Percentiles rank a stretch among this genome's conserved stretches.
Evolutionary conservation across 2,329 filamentous ascomycete species (phyloP).

Genomic region (Penicillium capsulatum): DNA sequence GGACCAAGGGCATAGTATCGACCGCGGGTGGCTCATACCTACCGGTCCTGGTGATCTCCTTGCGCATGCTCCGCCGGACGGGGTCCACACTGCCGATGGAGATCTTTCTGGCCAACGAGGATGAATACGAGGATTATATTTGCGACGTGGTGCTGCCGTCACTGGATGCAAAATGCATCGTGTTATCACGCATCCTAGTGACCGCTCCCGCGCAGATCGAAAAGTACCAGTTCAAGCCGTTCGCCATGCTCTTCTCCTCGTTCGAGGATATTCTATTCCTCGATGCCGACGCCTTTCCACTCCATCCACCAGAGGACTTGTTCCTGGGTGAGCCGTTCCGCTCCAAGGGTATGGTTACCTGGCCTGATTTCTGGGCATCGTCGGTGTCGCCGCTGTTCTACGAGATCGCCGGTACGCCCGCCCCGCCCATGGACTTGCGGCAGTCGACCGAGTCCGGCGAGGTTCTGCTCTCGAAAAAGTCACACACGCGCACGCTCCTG

Average conservation of each 20-base stretch:
- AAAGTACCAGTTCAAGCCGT: constrained; percentile 48
- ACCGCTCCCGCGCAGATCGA: constrained; percentile 32
- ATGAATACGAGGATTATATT: constrained; percentile 42
- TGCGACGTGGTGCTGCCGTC: constrained; percentile 44
- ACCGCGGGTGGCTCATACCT: constrained; percentile 44
- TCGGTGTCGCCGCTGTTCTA: constrained; percentile 45
- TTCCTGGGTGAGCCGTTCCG: constrained; percentile 43
- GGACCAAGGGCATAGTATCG: constrained; percentile 45
- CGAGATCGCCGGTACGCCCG: constrained; percentile 37
- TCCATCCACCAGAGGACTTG: constrained; percentile 41
- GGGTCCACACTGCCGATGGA: constrained; percentile 45
- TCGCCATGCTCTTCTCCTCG: constrained; percentile 49
- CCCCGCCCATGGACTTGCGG: constrained; percentile 30
- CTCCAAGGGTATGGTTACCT: constrained; percentile 35
- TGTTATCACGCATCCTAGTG: constrained; percentile 43
- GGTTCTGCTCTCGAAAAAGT: constrained; percentile 47
- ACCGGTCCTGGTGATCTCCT: constrained; percentile 43
- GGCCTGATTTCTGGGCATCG: constrained; percentile 40
- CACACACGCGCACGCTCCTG: constrained; percentile 46
- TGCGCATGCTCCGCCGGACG: constrained; percentile 45
- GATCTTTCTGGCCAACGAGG: constrained; percentile 42
- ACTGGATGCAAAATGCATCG: constrained; percentile 42
- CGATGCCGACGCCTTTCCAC: constrained; percentile 47
- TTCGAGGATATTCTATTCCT: constrained; percentile 50
- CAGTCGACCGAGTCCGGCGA: constrained; percentile 49